Evolutionary conservation across 441 rosid species (phyloP), one percentile per base, ranked within the genome.

Genomic region (Croton setiger): DNA sequence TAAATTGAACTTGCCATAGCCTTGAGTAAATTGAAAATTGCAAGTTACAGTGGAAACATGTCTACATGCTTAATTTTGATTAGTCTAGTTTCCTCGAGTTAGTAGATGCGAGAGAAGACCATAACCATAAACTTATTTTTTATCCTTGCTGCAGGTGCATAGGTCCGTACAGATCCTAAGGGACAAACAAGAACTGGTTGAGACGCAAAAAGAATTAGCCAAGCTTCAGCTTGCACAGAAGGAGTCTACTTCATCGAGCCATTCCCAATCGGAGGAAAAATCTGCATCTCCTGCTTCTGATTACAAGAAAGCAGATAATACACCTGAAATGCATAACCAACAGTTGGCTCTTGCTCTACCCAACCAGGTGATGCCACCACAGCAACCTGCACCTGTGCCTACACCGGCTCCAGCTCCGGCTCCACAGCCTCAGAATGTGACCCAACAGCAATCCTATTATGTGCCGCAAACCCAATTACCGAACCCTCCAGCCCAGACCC

Each of bases 171-270:
- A 94, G 84, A 87, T 94, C 77, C 80, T 92, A 17, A 87, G 99
- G 79, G 99, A 94, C 78, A 94, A 92, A 78, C 99, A 94, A 82
- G 98, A 94, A 75, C 88, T 92, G 56, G 92, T 90, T 6, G 98
- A 94, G 10, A 71, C 98, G 27, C 97, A 94, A 71, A 94, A 94
- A 76, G 98, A 92, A 71, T 74, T 94, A 52, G 92, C 93, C 43
- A 94, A 86, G 82, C 88, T 94, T 78, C 98, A 92, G 71, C 85
- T 88, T 76, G 94, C 63, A 64, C 94, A 83, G 74, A 94, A 90
- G 77, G 99, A 88, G 43, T 81, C 95, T 37, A 76, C 95, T 64
- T 80, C 97, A 31, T 82, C 88, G 4, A 74, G 76, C 75, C 89
- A 88, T 67, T 88, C 92, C 7, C 91, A 88, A 44, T 80, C 87